phyloP scores from a whole-genome alignment of 1,284 basidiomycete genomes.

The Rhodotorula sp. region DNA sequence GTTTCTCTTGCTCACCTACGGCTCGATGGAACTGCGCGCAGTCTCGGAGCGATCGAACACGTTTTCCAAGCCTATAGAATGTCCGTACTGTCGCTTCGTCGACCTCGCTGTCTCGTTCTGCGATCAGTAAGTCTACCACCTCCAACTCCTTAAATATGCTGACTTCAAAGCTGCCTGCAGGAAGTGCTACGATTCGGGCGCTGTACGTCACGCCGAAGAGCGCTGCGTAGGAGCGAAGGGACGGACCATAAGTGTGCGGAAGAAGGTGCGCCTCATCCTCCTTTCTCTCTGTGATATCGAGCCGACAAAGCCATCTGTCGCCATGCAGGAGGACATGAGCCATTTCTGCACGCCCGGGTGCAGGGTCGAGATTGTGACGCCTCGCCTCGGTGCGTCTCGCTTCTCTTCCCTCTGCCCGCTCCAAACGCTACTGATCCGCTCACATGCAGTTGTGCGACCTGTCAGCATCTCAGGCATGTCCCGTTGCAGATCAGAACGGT shows the following conservation, averaged over 20 bases:
- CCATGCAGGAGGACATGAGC: not conserved
- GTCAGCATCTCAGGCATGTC: conserved; percentile 1
- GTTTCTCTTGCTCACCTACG: not conserved
- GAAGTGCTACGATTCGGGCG: not conserved
- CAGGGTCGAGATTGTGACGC: conserved; percentile 7
- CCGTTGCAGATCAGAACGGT: not conserved
- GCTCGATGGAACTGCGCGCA: no score
- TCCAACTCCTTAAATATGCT: not conserved
- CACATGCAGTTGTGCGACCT: not conserved
- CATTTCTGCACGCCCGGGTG: conserved; percentile 17
- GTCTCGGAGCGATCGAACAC: not conserved
- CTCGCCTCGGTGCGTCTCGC: not conserved
- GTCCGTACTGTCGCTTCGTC: not conserved
- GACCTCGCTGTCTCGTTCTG: conserved; percentile 6
- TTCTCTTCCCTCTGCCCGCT: no score
- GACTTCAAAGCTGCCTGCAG: not conserved
- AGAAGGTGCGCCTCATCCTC: not conserved
- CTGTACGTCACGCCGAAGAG: not conserved
- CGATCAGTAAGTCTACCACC: not conserved
- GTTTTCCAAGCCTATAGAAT: not conserved
- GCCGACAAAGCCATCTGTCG: not conserved
- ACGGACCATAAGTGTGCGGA: not conserved
- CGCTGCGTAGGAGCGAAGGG: conserved; percentile 1
- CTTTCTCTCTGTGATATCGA: not conserved
- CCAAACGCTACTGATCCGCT: not conserved